Base-by-base conservation (phyloP, 345 rosid species). In the Luvunga scandens region DNA sequence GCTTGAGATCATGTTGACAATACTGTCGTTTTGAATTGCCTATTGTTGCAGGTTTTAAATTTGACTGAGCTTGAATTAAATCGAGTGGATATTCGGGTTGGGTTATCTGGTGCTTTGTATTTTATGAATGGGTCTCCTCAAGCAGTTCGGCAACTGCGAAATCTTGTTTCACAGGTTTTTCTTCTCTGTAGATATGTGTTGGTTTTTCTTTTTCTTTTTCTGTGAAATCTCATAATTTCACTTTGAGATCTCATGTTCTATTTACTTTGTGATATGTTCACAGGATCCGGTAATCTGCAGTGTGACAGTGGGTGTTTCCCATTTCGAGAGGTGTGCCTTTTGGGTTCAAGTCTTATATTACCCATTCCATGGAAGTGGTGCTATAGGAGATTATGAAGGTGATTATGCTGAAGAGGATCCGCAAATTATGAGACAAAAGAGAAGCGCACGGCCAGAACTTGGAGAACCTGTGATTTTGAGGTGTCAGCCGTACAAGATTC, bases 81-180 rank as follows among this genome's bases (percentile, higher is more conserved):
- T 83, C 90, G 97, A 66, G 97, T 94, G 80, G 98, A 96, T 84
- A 89, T 94, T 81, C 88, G 94, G 85, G 99, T 96, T 77, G 99
- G 99, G 70, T 86, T 94, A 80, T 92, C 99, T 30, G 98, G 97
- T 81, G 90, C 95, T 72, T 81, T 94, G 64, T 92, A 94, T 78
- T 96, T 88, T 84, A 94, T 94, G 98, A 94, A 96, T 87, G 98
- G 97, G 67, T 96, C 99, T 83, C 92, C 98, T 70, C 99, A 93
- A 87, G 97, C 98, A 78, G 95, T 93, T 27, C 88, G 98, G 78
- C 98, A 95, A 88, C 80, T 95, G 85, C 93, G 92, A 27, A 90
- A 87, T 88, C 96, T 95, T 77, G 95, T 91, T 79, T 95, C 99
- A 55, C 98, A 95, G 97, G 99, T 95, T 87, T 79, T 60, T 60